These are phyloP conservation scores for Dictyostelium firmibasis DNA, from an alignment of 78 protist genomes.

Conservation along the genomic window DNA sequence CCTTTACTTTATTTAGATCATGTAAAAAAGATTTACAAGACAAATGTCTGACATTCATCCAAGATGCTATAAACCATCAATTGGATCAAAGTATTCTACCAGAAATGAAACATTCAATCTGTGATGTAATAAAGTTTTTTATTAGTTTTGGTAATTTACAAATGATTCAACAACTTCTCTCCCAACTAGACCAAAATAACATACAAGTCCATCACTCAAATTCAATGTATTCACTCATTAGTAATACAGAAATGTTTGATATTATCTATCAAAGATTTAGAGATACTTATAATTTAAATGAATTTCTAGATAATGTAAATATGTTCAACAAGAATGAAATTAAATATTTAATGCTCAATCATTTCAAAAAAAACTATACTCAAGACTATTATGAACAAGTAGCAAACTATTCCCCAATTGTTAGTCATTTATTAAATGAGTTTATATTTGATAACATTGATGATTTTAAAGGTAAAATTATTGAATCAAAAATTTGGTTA, in stretches of 20 bases:
- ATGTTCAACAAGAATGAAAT: neutral
- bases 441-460: neutral
- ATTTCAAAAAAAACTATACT: neutral
- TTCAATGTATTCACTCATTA: neutral
- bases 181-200: neutral
- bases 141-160: neutral
- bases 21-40: neutral
- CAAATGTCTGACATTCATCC: neutral
- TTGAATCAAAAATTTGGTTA: neutral
- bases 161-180: neutral
- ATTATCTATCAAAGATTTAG: neutral
- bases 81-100: neutral
- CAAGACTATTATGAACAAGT: neutral
- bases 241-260: neutral
- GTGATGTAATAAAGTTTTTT: neutral
- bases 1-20: neutral
- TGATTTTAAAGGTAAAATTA: neutral
- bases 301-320: neutral
- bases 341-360: neutral
- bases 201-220: neutral
- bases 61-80: neutral
- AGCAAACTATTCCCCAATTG: neutral
- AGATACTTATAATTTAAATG: neutral
- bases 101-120: neutral
- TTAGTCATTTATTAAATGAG: neutral